Evolutionary conservation across 768 basidiomycete genomes (phyloP).

Genomic region (Kwoniella dejecticola): DNA sequence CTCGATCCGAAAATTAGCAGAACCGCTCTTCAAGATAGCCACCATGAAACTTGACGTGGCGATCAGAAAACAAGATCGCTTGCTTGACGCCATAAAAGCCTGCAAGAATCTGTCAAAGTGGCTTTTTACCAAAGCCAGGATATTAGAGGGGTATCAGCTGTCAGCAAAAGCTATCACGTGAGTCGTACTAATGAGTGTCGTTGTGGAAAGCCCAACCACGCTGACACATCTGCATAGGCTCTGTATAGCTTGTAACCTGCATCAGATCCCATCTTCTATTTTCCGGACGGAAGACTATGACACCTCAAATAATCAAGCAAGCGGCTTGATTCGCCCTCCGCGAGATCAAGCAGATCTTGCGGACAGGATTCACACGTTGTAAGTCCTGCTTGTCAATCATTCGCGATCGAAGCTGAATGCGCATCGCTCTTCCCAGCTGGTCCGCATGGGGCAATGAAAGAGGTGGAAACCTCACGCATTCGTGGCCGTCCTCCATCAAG

Average conservation of each 20-base stretch:
- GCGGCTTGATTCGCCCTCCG: conserved; percentile 19
- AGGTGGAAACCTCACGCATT: conserved; percentile 21
- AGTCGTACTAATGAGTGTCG: background rate
- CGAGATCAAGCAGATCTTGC: conserved; percentile 30
- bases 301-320: background rate
- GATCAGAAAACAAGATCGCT: conserved; percentile 26
- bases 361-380: conserved; percentile 42
- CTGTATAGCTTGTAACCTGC: conserved; percentile 33
- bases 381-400: conserved; percentile 4
- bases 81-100: conserved; percentile 36
- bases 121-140: conserved; percentile 24
- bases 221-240: conserved; percentile 15
- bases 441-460: conserved; percentile 32
- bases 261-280: conserved; percentile 28
- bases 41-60: conserved; percentile 26
- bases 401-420: background rate
- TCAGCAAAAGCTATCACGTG: conserved; percentile 17
- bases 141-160: conserved; percentile 29
- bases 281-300: background rate
- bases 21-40: conserved; percentile 30
- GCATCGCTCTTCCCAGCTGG: conserved; percentile 21
- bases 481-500: conserved; percentile 21
- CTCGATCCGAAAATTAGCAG: conserved; percentile 30
- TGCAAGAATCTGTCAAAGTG: conserved; percentile 36
- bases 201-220: no score